Base-by-base conservation (phyloP, 2,329 filamentous ascomycete species). In the Pezicula radicicola region DNA sequence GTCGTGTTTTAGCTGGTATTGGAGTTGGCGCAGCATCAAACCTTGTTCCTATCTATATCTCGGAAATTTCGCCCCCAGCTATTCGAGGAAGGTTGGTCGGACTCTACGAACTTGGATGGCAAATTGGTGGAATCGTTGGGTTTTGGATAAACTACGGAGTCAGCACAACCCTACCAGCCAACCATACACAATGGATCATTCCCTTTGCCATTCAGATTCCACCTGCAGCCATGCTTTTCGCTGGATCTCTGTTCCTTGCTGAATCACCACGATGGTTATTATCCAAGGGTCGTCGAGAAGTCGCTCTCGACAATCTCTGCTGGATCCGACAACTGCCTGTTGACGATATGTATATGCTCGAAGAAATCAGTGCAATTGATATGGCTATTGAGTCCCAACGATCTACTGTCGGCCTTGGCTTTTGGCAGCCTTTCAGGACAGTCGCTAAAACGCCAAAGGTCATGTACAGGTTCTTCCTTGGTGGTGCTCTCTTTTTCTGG, bases 401-500 rank as follows among this genome's bases (percentile, higher is more conserved):
- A 43, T 65, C 73, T 3, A 77, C 80, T 28, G 80, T 90, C 43
- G 88, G 88, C 8, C 70, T 80, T 15, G 88, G 88, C 3, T 91
- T 91, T 75, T 90, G 84, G 83, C 84, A 85, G 69, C 86, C 87
- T 0, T 89, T 90, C 71, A 66, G 73, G 54, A 72, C 75, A 7
- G 74, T 81, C 19, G 74, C 78, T 52, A 76, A 74, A 59, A 71
- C 81, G 58, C 74, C 71, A 52, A 79, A 78, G 63, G 78, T 88
- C 25, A 81, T 81, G 58, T 89, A 83, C 75, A 81, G 88, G 40
- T 84, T 93, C 70, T 80, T 89, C 66, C 76, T 92, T 10, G 88
- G 88, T 44, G 80, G 80, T 50, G 80, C 88, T 62, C 76, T 93
- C 18, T 92, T 92, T 75, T 73, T 92, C 49, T 91, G 84, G 78